Base-by-base conservation (phyloP, 306 rosid genomes). In the Pueraria montana region DNA sequence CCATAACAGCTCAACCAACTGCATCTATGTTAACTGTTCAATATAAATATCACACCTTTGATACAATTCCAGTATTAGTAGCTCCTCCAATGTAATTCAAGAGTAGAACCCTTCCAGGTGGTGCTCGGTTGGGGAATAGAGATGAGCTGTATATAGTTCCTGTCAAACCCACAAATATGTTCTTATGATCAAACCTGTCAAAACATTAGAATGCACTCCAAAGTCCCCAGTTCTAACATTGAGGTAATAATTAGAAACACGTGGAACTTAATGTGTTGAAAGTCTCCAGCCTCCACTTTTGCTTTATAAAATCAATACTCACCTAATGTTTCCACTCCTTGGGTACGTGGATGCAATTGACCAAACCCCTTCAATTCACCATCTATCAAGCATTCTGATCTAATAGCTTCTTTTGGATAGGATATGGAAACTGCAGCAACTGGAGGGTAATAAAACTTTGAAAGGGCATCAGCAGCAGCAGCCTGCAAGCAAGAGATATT, bases 141-240 rank as follows among this genome's bases (percentile, higher is more conserved):
- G 99, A 91, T 18, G 99, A 94, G 89, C 99, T 94, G 90, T 96
- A 96, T 81, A 96, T 94, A 55, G 99, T 94, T 91, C 99, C 99
- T 94, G 89, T 71, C 82, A 75, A 77, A 79, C 75, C 72, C 77
- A 86, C 63, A 66, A 79, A 65, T 70, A 83, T 18, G 71, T 52
- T 70, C 68, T 75, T 56, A 61, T 61, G 59, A 72, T 61, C 61
- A 78, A 69, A 79, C 86, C 79, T 82, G 70, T 40, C 87, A 62
- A 58, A 74, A 71, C 36, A 80, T 43, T 16, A 78, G 69, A 69
- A 59, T 20, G 59, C 69, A 64, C 66, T 74, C 79, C 48, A 46
- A 23, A 48, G 69, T 65, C 53, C 79, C 45, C 21, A 52, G 23
- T 48, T 52, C 38, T 55, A 63, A 81, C 71, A 46, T 59, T 59